These are phyloP conservation scores for Boletus subcaerulescens DNA, from an alignment of 768 basidiomycete genomes.

Conservation along the genomic window DNA sequence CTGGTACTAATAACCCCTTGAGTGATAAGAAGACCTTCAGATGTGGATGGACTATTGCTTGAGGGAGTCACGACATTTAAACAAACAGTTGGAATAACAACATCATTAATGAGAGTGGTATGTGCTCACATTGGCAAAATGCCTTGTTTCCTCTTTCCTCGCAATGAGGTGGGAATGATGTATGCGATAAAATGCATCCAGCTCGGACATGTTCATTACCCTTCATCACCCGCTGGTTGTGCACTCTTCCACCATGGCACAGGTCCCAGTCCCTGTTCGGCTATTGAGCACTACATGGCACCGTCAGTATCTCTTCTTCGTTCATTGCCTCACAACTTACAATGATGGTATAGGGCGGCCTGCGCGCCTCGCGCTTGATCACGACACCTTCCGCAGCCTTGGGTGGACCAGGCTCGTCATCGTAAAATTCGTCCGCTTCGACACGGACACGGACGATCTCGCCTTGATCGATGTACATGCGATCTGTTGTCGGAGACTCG, in stretches of 20 bases:
- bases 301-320: neutral
- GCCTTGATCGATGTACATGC: conserved; percentile 80
- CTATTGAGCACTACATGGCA: conserved; percentile 68
- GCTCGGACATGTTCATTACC: conserved; percentile 15
- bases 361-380: conserved; percentile 45
- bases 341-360: conserved; percentile 1
- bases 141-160: neutral
- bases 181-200: neutral
- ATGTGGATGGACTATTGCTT: too few relatives aligned
- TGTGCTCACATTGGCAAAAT: conserved; percentile 1
- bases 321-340: neutral
- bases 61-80: neutral
- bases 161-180: neutral
- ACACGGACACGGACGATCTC: conserved; percentile 77
- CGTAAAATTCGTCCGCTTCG: conserved; percentile 79
- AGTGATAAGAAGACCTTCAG: too few relatives aligned
- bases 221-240: conserved; percentile 40
- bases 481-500: conserved; percentile 58
- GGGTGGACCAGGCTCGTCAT: conserved; percentile 83
- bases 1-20: too few relatives aligned
- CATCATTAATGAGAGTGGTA: neutral
- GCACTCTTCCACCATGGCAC: conserved; percentile 69
- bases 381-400: conserved; percentile 69
- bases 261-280: conserved; percentile 79
- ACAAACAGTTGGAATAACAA: neutral